phyloP scores from a whole-genome alignment of 192 early-diverging fungal species.

The Umbelopsis sp. region DNA sequence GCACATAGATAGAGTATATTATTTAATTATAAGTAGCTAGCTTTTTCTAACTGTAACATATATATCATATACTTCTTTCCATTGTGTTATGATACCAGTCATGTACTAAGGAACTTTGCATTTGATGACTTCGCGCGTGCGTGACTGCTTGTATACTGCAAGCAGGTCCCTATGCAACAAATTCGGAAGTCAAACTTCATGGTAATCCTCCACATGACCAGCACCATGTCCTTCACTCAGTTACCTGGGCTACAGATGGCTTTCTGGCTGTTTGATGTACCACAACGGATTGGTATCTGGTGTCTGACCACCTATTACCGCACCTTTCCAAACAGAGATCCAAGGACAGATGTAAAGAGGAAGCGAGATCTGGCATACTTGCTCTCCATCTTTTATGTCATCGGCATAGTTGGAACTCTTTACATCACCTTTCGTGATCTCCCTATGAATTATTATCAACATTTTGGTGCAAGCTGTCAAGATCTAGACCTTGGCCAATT shows the following conservation, averaged over 20 bases:
- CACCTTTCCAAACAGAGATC: background rate
- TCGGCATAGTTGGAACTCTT: background rate
- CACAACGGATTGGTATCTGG: background rate
- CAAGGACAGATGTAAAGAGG: background rate
- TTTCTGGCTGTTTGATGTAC: background rate
- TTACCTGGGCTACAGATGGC: background rate
- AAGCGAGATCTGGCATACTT: no score
- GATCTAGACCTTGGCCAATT: conserved; percentile 3
- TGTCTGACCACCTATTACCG: background rate
- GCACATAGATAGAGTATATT: no score
- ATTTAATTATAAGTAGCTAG: no score
- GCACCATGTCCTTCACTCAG: background rate
- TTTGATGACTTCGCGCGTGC: no score
- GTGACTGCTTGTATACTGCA: no score
- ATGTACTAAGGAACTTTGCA: no score
- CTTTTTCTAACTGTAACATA: no score
- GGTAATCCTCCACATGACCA: background rate
- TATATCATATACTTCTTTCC: no score
- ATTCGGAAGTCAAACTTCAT: no score
- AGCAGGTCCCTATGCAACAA: no score
- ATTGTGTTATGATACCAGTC: no score
- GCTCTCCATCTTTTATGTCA: no score
- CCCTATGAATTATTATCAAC: background rate
- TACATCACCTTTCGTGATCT: background rate
- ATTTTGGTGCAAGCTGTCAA: conserved; percentile 3